Evolutionary conservation across 1,284 basidiomycete species (phyloP), one percentile per base, ranked within the genome.

Genomic region (Xerocomus nothofagi): DNA sequence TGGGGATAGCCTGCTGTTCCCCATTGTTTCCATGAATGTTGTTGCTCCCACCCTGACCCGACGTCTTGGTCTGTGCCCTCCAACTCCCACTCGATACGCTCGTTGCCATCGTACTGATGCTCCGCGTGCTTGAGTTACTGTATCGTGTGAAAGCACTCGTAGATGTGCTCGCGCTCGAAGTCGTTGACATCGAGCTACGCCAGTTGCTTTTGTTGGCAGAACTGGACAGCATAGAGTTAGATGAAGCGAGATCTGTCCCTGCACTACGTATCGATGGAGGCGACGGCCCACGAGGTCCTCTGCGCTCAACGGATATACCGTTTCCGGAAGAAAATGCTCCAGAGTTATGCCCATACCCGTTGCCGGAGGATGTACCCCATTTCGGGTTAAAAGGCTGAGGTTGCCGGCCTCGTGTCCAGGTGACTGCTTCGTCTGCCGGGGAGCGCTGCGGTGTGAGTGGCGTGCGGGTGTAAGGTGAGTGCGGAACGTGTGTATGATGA

Each of bases 21-120:
- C 66, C 59, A 26, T 21, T 37, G 27, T 37, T 51, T 41, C 56
- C 60, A 11, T 45, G 39, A 3, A 33, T 26, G 44, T 62, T 53
- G 50, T 46, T 55, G 37, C 34, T 34, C 57, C 60, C 63, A 53
- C 32, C 36, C 32, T 55, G 60, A 38, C 47, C 40, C 11, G 63
- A 33, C 10, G 56, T 27, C 46, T 60, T 67, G 39, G 49, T 46
- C 36, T 67, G 66, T 15, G 78, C 79, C 51, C 86, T 78, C 86
- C 87, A 88, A 64, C 41, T 65, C 39, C 55, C 66, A 43, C 78
- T 78, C 29, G 84, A 87, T 15, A 88, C 79, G 60, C 85, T 88
- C 29, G 87, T 90, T 48, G 88, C 88, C 49, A 80, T 80, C 3
- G 88, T 91, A 17, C 85, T 84, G 32, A 90, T 76, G 55, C 86